Conservation (phyloP, 192 early-diverging fungal genomes). For the Rhizoclosmatium globosum region DNA sequence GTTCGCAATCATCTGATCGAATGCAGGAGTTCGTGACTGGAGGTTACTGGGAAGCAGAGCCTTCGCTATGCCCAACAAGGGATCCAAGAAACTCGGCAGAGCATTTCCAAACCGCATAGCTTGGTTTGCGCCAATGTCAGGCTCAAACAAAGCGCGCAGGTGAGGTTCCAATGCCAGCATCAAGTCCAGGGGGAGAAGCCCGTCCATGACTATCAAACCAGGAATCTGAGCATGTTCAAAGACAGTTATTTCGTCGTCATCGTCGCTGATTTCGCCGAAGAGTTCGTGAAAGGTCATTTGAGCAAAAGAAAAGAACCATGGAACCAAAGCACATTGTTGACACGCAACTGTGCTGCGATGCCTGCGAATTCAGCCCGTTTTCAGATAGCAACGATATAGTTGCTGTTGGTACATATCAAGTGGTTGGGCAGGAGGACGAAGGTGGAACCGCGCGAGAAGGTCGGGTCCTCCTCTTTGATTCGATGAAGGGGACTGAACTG, state of each 20-base stretch:
- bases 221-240: conserved; percentile 20
- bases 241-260: neutral
- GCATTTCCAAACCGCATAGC: conserved; percentile 32
- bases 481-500: neutral
- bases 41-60: neutral
- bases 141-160: conserved; percentile 14
- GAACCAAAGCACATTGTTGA: conserved; percentile 41
- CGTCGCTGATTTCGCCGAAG: conserved; percentile 21
- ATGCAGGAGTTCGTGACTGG: conserved; percentile 16
- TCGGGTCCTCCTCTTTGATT: conserved; percentile 69
- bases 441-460: conserved; percentile 67
- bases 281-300: conserved; percentile 13
- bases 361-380: conserved; percentile 62
- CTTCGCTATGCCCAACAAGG: neutral
- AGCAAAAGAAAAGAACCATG: conserved; percentile 26
- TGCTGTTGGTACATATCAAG: conserved; percentile 64
- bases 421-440: conserved; percentile 31
- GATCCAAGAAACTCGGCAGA: conserved; percentile 11
- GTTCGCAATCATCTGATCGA: conserved; percentile 64
- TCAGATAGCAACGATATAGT: conserved; percentile 27
- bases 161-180: neutral
- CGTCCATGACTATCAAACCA: neutral
- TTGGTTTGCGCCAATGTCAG: conserved; percentile 28
- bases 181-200: neutral
- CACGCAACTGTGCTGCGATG: conserved; percentile 60